Evolutionary conservation across 805 yeast genomes (phyloP), one percentile per base, ranked within the genome.

Genomic region (Ogataea pini): DNA sequence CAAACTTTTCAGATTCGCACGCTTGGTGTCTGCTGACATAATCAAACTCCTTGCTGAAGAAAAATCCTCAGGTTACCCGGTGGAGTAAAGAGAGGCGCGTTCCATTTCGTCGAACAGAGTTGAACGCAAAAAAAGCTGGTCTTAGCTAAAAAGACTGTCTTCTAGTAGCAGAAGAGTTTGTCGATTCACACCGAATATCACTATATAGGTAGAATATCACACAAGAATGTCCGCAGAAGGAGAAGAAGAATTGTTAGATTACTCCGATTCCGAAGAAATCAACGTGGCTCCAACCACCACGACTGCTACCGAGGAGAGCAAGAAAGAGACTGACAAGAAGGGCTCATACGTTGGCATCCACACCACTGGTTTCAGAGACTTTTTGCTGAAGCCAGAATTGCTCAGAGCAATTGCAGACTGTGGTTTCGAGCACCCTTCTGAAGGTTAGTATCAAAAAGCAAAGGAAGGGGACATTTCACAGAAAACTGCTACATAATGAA

Each of bases 361-460:
- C 72, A 92, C 98, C 57, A 92, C 98, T 56, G 97, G 97, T 69
- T 92, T 94, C 84, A 89, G 95, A 73, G 99, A 94, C 75, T 92
- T 92, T 73, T 76, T 94, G 65, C 80, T 92, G 72, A 94, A 94
- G 76, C 97, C 98, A 27, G 99, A 94, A 76, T 80, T 92, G 60
- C 79, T 92, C 64, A 86, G 99, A 75, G 99, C 99, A 57, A 92
- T 92, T 68, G 95, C 91, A 59, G 99, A 92, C 74, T 90, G 97
- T 78, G 99, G 99, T 78, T 92, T 92, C 69, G 99, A 92, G 78
- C 99, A 92, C 77, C 99, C 99, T 58, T 89, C 97, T 58, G 99
- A 92, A 85, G 95, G 94, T 87, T 75, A 80, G 94, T 85, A 59
- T 53, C 42, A 14, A 6, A 42, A 7, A 29, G 36, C 13, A 18